phyloP scores from a whole-genome alignment of 768 basidiomycete species.

The Panaeolus cyanescens region DNA sequence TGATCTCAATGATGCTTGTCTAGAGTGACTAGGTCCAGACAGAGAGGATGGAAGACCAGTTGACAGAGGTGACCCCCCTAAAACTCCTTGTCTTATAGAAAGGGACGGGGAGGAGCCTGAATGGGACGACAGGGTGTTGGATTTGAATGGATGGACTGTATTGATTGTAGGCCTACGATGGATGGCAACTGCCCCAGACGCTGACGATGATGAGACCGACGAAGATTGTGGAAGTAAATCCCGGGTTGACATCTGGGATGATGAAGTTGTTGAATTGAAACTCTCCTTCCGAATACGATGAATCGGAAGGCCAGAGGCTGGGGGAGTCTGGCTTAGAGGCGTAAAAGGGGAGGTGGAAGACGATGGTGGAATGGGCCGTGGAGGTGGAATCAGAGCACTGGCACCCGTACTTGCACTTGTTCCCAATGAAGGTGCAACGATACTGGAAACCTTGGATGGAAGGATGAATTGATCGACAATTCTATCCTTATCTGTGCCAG shows the following conservation, averaged over 20 bases:
- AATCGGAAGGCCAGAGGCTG: conserved; percentile 34
- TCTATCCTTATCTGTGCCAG: conserved; percentile 11
- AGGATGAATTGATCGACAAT: conserved; percentile 20
- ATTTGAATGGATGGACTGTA: conserved; percentile 40
- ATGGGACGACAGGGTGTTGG: conserved; percentile 34
- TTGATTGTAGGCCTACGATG: conserved; percentile 29
- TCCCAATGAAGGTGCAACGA: conserved; percentile 17
- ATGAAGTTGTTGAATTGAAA: conserved; percentile 35
- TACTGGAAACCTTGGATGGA: conserved; percentile 31
- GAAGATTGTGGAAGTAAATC: conserved; percentile 19
- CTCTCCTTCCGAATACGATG: conserved; percentile 55
- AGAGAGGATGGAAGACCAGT: conserved; percentile 13
- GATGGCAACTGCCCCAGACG: conserved; percentile 30
- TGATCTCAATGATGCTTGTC: conserved; percentile 15
- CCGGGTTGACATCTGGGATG: conserved; percentile 25
- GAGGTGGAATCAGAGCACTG: conserved; percentile 31
- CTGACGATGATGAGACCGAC: conserved; percentile 31
- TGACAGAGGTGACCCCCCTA: not conserved
- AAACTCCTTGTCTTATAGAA: conserved; percentile 29
- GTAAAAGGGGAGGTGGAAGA: conserved; percentile 10
- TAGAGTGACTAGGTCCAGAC: conserved; percentile 17
- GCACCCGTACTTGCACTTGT: conserved; percentile 24
- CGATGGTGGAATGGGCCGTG: conserved; percentile 24
- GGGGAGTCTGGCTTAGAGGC: conserved; percentile 8
- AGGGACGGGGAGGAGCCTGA: conserved; percentile 34